Evolutionary conservation across 768 basidiomycete species (phyloP).

Genomic region (Erythrobasidium yunnanense): DNA sequence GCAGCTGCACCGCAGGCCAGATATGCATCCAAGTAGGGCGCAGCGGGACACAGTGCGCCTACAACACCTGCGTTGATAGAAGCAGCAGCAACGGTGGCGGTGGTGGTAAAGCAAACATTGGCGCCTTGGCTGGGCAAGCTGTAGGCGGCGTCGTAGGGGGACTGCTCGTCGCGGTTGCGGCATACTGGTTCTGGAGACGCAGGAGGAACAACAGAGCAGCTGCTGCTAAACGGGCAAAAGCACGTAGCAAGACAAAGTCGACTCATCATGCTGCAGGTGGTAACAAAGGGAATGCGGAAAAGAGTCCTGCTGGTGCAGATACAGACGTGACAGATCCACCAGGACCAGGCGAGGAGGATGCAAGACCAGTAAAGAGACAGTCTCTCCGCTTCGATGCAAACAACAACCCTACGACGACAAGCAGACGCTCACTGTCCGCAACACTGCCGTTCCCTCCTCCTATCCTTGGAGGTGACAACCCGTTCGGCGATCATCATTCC

Average conservation of each 20-base stretch:
- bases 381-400: constrained; percentile 1
- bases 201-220: neutral
- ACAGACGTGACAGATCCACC: neutral
- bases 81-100: neutral
- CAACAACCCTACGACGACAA: neutral
- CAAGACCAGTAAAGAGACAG: constrained; percentile 7
- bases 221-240: too few relatives aligned
- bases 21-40: constrained; percentile 29
- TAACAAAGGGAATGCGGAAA: neutral
- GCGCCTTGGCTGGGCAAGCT: constrained; percentile 32
- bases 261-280: too few relatives aligned
- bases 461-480: constrained; percentile 11
- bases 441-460: neutral
- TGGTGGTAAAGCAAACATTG: constrained; percentile 8
- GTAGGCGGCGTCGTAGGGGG: constrained; percentile 36
- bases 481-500: constrained; percentile 36
- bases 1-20: constrained; percentile 28
- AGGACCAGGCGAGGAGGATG: neutral
- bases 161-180: constrained; percentile 22
- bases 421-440: neutral
- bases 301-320: constrained; percentile 19
- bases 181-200: constrained; percentile 38
- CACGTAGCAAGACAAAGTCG: too few relatives aligned
- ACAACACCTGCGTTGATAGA: constrained; percentile 31
- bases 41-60: constrained; percentile 30